Percentiles rank a stretch among this genome's conserved stretches.
Conservation (phyloP, 2,329 filamentous ascomycete genomes). For the Malbranchea cinnamomea region DNA sequence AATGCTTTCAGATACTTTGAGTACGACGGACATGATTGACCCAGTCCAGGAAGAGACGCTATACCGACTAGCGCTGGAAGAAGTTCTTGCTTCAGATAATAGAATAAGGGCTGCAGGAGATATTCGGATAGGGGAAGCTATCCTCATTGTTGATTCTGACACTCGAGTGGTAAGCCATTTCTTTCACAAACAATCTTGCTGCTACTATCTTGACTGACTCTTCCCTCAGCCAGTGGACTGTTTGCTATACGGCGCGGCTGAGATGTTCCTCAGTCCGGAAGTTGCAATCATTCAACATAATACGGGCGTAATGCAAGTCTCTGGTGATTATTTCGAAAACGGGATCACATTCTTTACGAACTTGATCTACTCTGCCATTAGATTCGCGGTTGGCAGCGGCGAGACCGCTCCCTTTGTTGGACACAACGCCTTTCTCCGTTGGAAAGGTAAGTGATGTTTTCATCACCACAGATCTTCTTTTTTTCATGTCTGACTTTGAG, state of each 20-base stretch:
- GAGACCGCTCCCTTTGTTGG: slow-evolving; percentile 64
- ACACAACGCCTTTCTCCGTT: slow-evolving; percentile 61
- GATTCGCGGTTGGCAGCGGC: slow-evolving; percentile 54
- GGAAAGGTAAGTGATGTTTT: slow-evolving; percentile 25
- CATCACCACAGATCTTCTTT: not conserved
- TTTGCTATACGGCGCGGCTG: slow-evolving; percentile 52
- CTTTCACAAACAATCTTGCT: not conserved
- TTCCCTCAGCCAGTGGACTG: slow-evolving; percentile 41
- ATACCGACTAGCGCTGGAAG: slow-evolving; percentile 17
- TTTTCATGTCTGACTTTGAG: slow-evolving; percentile 8
- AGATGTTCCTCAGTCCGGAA: slow-evolving; percentile 56
- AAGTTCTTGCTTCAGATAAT: slow-evolving; percentile 39
- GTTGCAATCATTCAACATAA: slow-evolving; percentile 58
- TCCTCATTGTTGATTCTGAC: slow-evolving; percentile 54
- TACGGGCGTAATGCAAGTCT: slow-evolving; percentile 64
- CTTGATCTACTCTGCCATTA: slow-evolving; percentile 59
- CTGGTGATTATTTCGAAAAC: slow-evolving; percentile 57
- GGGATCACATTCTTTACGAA: slow-evolving; percentile 69
- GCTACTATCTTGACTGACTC: not conserved
- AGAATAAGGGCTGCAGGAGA: slow-evolving; percentile 59
- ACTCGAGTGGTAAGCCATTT: slow-evolving; percentile 38
- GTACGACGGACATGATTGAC: slow-evolving; percentile 14
- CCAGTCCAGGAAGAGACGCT: slow-evolving; percentile 30
- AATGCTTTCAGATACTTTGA: slow-evolving; percentile 6
- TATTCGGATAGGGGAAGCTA: slow-evolving; percentile 69